Percentiles rank a stretch among this genome's conserved stretches.
Conservation (phyloP, 2,329 filamentous ascomycete species). For the Trichoderma simmonsii region DNA sequence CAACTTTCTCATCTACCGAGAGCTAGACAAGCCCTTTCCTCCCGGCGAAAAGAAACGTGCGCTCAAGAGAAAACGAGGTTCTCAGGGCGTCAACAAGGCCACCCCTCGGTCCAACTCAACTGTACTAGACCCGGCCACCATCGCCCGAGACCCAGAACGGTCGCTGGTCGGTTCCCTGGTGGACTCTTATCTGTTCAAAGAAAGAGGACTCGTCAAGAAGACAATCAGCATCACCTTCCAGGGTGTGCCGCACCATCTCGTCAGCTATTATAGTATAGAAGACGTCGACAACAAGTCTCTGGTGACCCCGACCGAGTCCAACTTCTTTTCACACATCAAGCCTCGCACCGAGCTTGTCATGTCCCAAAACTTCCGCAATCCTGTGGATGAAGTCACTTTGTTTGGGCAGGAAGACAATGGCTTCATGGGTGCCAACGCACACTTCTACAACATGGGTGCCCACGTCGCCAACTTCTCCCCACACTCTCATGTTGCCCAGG, state of each 20-base stretch:
- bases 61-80: slow-evolving; percentile 59
- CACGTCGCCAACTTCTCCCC: not conserved
- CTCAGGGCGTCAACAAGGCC: slow-evolving; percentile 38
- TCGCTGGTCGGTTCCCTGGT: slow-evolving; percentile 73
- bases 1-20: slow-evolving; percentile 82
- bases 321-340: slow-evolving; percentile 37
- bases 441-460: not conserved
- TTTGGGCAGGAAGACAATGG: not conserved
- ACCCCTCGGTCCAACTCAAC: slow-evolving; percentile 27
- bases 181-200: slow-evolving; percentile 88
- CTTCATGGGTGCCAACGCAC: not conserved
- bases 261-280: slow-evolving; percentile 82
- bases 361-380: slow-evolving; percentile 64
- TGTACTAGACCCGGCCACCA: slow-evolving; percentile 19
- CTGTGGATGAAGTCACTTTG: slow-evolving; percentile 53
- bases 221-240: slow-evolving; percentile 78
- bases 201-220: slow-evolving; percentile 82
- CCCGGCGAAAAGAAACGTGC: slow-evolving; percentile 83
- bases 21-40: slow-evolving; percentile 73
- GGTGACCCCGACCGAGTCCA: slow-evolving; percentile 54
- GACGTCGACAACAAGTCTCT: slow-evolving; percentile 68
- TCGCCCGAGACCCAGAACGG: slow-evolving; percentile 34
- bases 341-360: slow-evolving; percentile 58
- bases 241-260: slow-evolving; percentile 76
- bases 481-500: not conserved